Base-by-base conservation (phyloP, 129 eudicot genomes). In the Flaveria robusta region DNA sequence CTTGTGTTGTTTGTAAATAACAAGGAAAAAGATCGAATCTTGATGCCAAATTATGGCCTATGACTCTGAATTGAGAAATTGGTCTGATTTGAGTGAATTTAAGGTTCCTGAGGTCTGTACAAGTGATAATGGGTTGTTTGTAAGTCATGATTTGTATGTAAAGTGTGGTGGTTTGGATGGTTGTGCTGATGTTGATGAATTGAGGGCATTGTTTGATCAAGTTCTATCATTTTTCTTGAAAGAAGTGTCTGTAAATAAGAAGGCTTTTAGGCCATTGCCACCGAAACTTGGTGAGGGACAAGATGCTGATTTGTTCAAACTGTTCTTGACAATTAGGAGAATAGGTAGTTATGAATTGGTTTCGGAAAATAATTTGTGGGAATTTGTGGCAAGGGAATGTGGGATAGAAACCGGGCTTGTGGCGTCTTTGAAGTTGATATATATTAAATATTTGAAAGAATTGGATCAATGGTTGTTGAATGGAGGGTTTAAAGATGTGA, bases 161-260 rank as follows among this genome's bases (percentile, higher is more conserved):
- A 62, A 75, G 13, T 77, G 72, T 42, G 82, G 76, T 54, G 87
- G 70, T 82, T 31, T 59, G 81, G 75, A 77, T 41, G 84, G 73
- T 66, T 89, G 75, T 77, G 60, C 64, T 10, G 82, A 78, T 71
- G 77, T 71, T 49, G 49, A 71, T 72, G 85, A 83, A 75, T 70
- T 90, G 60, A 76, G 87, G 81, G 66, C 83, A 27, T 81, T 90
- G 86, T 93, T 93, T 83, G 87, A 88, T 86, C 88, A 93, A 76
- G 85, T 85, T 22, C 81, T 93, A 58, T 71, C 87, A 16, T 75
- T 83, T 65, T 90, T 79, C 77, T 67, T 93, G 71, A 85, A 82
- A 68, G 96, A 84, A 56, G 85, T 80, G 45, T 83, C 75, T 71
- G 85, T 80, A 13, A 69, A 74, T 34, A 85, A 79, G 51, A 77